Evolutionary conservation across 352 stramenopile species (phyloP).

Genomic region (Aphanomyces cochlioides): DNA sequence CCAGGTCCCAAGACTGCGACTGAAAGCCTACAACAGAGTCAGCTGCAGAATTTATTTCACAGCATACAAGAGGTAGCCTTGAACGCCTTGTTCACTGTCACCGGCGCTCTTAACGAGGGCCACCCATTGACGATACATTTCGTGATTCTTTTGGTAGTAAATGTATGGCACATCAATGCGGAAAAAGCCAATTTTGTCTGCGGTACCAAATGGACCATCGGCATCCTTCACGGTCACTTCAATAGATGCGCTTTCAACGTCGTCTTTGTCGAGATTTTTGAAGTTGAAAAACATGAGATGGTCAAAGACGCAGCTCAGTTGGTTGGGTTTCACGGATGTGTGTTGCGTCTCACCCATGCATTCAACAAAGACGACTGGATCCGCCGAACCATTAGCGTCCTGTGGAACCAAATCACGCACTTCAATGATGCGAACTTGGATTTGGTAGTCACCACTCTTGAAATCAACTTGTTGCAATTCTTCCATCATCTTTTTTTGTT

Average conservation of each 20-base stretch:
- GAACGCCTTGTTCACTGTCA: constrained; percentile 85
- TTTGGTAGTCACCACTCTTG: constrained; percentile 76
- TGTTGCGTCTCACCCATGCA: constrained; percentile 77
- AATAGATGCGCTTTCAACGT: constrained; percentile 65
- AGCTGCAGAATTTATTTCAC: background rate
- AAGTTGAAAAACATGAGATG: constrained; percentile 89
- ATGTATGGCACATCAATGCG: constrained; percentile 79
- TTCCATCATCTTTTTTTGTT: constrained; percentile 68
- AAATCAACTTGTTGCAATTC: constrained; percentile 76
- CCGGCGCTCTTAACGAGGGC: constrained; percentile 81
- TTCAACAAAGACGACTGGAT: constrained; percentile 85
- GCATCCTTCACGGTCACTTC: constrained; percentile 83
- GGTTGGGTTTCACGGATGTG: constrained; percentile 77
- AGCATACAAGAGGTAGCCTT: constrained; percentile 84
- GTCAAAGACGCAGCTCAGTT: constrained; percentile 86
- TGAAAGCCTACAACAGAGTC: constrained; percentile 49
- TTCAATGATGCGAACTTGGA: constrained; percentile 87
- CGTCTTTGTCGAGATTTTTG: constrained; percentile 66
- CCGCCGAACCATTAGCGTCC: constrained; percentile 78
- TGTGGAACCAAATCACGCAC: constrained; percentile 86
- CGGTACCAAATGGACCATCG: constrained; percentile 40
- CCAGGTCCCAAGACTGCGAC: constrained; percentile 81
- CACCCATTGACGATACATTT: constrained; percentile 88
- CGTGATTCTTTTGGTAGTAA: constrained; percentile 81
- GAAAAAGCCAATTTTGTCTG: constrained; percentile 82